These are phyloP conservation scores for Umbilicaria muhlenbergii DNA, from an alignment of 495 filamentous ascomycete genomes.

Conservation along the genomic window DNA sequence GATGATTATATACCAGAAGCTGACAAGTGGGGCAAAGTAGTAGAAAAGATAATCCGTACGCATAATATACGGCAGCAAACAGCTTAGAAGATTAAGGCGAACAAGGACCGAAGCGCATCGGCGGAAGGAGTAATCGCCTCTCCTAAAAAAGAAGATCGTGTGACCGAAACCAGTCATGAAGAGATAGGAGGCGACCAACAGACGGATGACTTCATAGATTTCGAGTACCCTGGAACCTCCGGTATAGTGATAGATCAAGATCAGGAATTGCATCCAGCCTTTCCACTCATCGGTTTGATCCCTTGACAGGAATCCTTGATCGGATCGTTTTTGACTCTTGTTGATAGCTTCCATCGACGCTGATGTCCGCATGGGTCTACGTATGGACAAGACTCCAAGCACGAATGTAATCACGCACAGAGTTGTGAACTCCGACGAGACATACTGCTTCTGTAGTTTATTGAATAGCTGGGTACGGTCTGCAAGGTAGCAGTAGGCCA, in stretches of 20 bases:
- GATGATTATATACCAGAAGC: conserved; percentile 44
- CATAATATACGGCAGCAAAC: conserved; percentile 40
- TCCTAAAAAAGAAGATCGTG: conserved; percentile 37
- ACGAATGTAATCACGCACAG: conserved; percentile 18
- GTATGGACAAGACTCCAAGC: conserved; percentile 23
- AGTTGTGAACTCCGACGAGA: conserved; percentile 20
- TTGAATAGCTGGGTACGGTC: conserved; percentile 40
- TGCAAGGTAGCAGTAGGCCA: conserved; percentile 36
- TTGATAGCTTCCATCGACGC: not conserved
- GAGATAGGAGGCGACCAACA: conserved; percentile 43
- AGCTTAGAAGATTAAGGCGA: conserved; percentile 39
- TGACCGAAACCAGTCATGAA: conserved; percentile 48
- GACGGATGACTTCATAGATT: conserved; percentile 37
- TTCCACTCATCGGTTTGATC: conserved; percentile 49
- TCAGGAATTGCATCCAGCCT: conserved; percentile 44
- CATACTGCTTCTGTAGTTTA: conserved; percentile 39
- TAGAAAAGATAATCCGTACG: conserved; percentile 39
- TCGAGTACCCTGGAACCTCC: conserved; percentile 31
- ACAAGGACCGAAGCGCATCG: conserved; percentile 33
- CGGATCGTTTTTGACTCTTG: conserved; percentile 2
- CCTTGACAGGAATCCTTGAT: conserved; percentile 29
- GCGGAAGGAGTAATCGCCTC: conserved; percentile 35
- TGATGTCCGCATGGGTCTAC: conserved; percentile 9
- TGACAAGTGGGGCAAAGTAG: conserved; percentile 41
- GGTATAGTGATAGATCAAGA: conserved; percentile 43